Evolutionary conservation across 371 early-diverging fungal genomes (phyloP).

Genomic region (Thermomucor indicae-seudaticae): DNA sequence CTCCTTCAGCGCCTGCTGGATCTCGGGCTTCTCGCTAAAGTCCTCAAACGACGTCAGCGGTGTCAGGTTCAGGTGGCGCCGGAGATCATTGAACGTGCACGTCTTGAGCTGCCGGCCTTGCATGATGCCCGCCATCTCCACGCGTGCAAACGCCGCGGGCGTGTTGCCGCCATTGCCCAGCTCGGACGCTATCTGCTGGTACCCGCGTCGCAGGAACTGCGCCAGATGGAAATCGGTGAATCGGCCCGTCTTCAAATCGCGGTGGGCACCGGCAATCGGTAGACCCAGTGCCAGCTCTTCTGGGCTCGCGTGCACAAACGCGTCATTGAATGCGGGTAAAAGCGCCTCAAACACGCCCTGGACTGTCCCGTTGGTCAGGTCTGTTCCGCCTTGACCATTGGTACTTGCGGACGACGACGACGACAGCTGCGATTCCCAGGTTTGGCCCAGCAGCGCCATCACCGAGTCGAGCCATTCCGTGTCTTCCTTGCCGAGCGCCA

Average conservation of each 20-base stretch:
- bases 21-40: slow-evolving; percentile 30
- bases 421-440: slow-evolving; percentile 1
- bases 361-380: slow-evolving; percentile 8
- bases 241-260: slow-evolving; percentile 23
- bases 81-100: slow-evolving; percentile 49
- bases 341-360: slow-evolving; percentile 19
- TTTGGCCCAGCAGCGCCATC: slow-evolving; percentile 14
- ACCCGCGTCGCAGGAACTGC: slow-evolving; percentile 18
- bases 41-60: slow-evolving; percentile 35
- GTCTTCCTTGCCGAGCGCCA: slow-evolving; percentile 42
- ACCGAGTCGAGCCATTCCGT: slow-evolving; percentile 27
- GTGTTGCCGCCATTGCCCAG: slow-evolving; percentile 42
- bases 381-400: not conserved
- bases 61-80: slow-evolving; percentile 33
- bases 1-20: slow-evolving; percentile 37
- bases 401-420: not conserved
- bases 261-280: slow-evolving; percentile 38
- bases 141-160: slow-evolving; percentile 33
- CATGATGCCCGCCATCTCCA: slow-evolving; percentile 47
- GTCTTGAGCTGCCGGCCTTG: slow-evolving; percentile 29
- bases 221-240: slow-evolving; percentile 35
- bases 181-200: slow-evolving; percentile 25
- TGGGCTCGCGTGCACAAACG: slow-evolving; percentile 26
- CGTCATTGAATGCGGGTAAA: slow-evolving; percentile 22
- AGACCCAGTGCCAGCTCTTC: slow-evolving; percentile 33